These are phyloP conservation scores for Thelonectria blattea DNA, from an alignment of 2,329 filamentous ascomycete species.

Conservation along the genomic window DNA sequence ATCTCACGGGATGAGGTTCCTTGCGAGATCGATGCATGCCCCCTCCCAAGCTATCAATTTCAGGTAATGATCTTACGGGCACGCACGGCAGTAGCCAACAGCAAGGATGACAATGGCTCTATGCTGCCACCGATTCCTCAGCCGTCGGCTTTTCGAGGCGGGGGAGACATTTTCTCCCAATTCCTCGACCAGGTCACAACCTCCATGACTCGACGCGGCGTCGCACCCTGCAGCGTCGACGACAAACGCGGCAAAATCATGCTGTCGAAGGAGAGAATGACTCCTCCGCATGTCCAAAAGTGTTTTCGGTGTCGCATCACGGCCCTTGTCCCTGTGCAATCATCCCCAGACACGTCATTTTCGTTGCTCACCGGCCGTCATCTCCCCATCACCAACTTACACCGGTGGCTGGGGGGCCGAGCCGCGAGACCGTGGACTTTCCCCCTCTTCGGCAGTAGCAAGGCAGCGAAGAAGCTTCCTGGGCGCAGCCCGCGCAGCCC, in stretches of 20 bases:
- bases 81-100: neutral
- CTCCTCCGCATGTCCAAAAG: neutral
- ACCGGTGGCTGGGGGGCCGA: slow-evolving; percentile 17
- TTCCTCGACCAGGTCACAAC: slow-evolving; percentile 1
- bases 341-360: slow-evolving; percentile 33
- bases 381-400: slow-evolving; percentile 30
- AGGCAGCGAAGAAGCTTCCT: neutral
- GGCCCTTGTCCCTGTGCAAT: slow-evolving; percentile 20
- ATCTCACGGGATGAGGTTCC: slow-evolving; percentile 17
- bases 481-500: neutral
- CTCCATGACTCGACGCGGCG: slow-evolving; percentile 14
- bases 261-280: neutral
- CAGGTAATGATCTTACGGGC: neutral
- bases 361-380: slow-evolving; percentile 24
- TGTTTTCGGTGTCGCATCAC: slow-evolving; percentile 11
- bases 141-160: slow-evolving; percentile 9
- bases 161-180: slow-evolving; percentile 5
- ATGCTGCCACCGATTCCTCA: neutral
- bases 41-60: slow-evolving; percentile 8
- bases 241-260: slow-evolving; percentile 16
- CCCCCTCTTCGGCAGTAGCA: slow-evolving; percentile 2
- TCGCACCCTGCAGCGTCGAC: slow-evolving; percentile 1
- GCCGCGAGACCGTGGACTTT: slow-evolving; percentile 21
- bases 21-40: slow-evolving; percentile 17
- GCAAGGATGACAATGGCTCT: neutral